phyloP scores from a whole-genome alignment of 352 stramenopile genomes.

The Phytophthora kernoviae region DNA sequence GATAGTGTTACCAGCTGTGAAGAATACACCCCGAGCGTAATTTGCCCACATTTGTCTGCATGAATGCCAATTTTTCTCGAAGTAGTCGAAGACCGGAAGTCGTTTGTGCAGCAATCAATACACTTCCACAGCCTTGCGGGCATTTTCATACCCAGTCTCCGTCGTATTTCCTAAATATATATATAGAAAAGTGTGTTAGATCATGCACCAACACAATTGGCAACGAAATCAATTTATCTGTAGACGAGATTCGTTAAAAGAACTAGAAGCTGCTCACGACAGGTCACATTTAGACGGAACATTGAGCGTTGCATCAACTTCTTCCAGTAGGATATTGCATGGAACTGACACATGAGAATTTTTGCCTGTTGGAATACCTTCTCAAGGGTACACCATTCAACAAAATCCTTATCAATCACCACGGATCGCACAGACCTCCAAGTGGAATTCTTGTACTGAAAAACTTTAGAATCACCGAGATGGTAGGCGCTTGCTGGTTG shows the following conservation, averaged over 20 bases:
- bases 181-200: constrained; percentile 1
- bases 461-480: constrained; percentile 24
- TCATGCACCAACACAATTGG: background rate
- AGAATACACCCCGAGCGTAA: constrained; percentile 4
- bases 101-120: constrained; percentile 8
- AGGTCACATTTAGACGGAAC: constrained; percentile 15
- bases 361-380: constrained; percentile 6
- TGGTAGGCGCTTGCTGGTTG: constrained; percentile 21
- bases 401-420: constrained; percentile 34
- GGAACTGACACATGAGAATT: background rate
- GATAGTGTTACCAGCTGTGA: constrained; percentile 22
- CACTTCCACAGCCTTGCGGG: background rate
- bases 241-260: constrained; percentile 15
- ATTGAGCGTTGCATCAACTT: constrained; percentile 12
- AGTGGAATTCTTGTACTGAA: constrained; percentile 6
- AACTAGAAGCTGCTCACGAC: constrained; percentile 6
- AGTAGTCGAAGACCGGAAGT: constrained; percentile 10
- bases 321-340: constrained; percentile 15
- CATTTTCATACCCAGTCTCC: background rate
- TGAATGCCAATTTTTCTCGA: constrained; percentile 22
- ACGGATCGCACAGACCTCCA: constrained; percentile 6
- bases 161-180: constrained; percentile 1
- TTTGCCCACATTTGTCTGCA: constrained; percentile 24
- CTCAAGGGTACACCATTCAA: constrained; percentile 22
- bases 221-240: constrained; percentile 8